Percentiles rank a stretch among this genome's conserved stretches.
Conservation (phyloP, 2,329 filamentous ascomycete species). For the Claviceps sorghi region DNA sequence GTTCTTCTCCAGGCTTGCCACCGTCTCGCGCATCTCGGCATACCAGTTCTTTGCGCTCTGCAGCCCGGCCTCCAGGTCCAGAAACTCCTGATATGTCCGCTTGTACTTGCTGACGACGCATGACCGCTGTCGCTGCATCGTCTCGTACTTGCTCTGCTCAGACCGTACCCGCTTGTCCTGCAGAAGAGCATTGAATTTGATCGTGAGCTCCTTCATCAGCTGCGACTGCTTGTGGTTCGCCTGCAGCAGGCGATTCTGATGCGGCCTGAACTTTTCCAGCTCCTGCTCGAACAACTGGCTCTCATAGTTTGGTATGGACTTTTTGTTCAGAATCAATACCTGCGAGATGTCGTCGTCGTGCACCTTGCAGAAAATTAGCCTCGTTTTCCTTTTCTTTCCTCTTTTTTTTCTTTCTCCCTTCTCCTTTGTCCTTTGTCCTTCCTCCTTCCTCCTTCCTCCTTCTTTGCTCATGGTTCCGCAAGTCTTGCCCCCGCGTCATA, state of each 20-base stretch:
- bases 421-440: too few relatives aligned
- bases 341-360: slow-evolving; percentile 96
- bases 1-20: slow-evolving; percentile 84
- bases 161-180: slow-evolving; percentile 88
- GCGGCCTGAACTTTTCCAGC: slow-evolving; percentile 89
- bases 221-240: slow-evolving; percentile 91
- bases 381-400: background rate
- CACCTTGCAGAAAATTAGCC: slow-evolving; percentile 44
- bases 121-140: slow-evolving; percentile 67
- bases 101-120: slow-evolving; percentile 77
- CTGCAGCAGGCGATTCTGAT: slow-evolving; percentile 81
- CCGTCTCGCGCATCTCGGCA: slow-evolving; percentile 86
- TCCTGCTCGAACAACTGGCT: slow-evolving; percentile 86
- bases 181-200: slow-evolving; percentile 70
- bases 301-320: slow-evolving; percentile 84
- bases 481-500: too few relatives aligned
- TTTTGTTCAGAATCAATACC: slow-evolving; percentile 94
- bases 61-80: slow-evolving; percentile 75
- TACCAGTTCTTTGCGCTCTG: slow-evolving; percentile 88
- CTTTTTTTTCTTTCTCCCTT: background rate
- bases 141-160: slow-evolving; percentile 91
- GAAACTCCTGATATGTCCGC: slow-evolving; percentile 80
- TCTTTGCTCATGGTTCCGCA: too few relatives aligned
- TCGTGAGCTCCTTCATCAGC: slow-evolving; percentile 86
- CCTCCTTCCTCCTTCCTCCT: too few relatives aligned